Evolutionary conservation across 176 grass and related monocot genomes (phyloP), one percentile per base, ranked within the genome.

Genomic region (Carex scoparia): DNA sequence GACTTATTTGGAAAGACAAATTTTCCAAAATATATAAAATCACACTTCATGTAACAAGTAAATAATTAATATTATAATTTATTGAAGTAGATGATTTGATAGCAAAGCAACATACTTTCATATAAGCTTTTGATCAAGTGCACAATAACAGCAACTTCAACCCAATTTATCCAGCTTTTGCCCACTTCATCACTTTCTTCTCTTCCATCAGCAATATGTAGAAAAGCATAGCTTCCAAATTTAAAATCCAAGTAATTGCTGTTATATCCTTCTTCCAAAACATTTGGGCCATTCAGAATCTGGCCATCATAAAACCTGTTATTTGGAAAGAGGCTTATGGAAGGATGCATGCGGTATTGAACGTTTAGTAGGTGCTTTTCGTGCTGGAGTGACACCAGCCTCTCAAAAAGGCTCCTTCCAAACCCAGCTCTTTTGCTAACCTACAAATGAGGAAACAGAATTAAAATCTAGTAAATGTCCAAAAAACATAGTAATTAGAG

Each of bases 261-360:
- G 66, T 91, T 97, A 76, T 92, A 97, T 31, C 61, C 77, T 85
- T 63, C 32, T 6, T 77, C 86, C 28, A 65, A 14, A 15, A 93
- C 92, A 90, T 93, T 93, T 64, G 89, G 85, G 7, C 92, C 92
- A 86, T 97, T 89, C 80, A 91, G 88, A 82, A 97, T 89, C 40
- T 90, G 89, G 18, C 61, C 87, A 65, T 73, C 77, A 79, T 97
- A 97, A 87, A 97, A 93, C 19, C 37, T 70, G 71, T 65, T 75
- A 84, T 94, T 94, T 84, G 90, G 94, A 87, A 94, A 97, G 35
- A 79, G 73, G 32, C 92, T 94, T 56, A 97, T 94, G 49, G 19
- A 68, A 79, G 92, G 94, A 35, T 90, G 85, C 92, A 97, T 94
- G 16, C 94, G 87, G 81, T 97, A 97, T 48, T 97, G 94, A 84